Base-by-base conservation (phyloP, 139 green algal species). In the Mychonastes homosphaera region DNA sequence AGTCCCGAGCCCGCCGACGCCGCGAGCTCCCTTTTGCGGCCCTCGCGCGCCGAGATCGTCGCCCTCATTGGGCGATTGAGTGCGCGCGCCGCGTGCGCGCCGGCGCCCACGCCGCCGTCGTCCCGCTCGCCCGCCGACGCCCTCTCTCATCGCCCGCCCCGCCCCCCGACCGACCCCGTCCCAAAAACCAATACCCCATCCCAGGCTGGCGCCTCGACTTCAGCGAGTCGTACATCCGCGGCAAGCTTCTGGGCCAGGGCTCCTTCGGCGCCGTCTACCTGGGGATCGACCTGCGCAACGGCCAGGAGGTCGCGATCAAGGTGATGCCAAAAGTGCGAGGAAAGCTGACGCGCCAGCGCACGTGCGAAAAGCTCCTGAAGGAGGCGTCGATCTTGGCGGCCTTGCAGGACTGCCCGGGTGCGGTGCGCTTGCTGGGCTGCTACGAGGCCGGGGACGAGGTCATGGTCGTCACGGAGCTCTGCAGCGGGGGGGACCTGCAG, bases 401-500 rank as follows among this genome's bases (percentile, higher is more conserved):
- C 12, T 44, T n/a, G 32, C 64, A 72, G 58, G 39, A 41, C 3
- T 67, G 58, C 39, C 53, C 41, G 2, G 62, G 65, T 26, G 63
- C 70, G 13, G 46, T 79, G 12, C 57, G 69, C 6, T 58, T 83
- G n/a, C 18, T 68, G 39, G 75, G 74, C 10, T 71, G 62, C 45
- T 83, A 65, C 41, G 75, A 83, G 46, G 59, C 67, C 34, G 55
- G 51, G n/a, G 59, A 69, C 10, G 54, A 71, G 8, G 62, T 77
- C 2, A 59, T 64, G 32, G 29, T 83, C 0, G 68, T 83, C 7
- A 83, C 71, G 2, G 70, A 77, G 48, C 57, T 72, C 3, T 83
- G 75, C 47, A 16, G 29, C 2, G 75, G 75, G 10, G 75, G 75
- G 0, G 75, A 83, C 68, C 54, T 83, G 9, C 71, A 83, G 64